Conservation (phyloP, 2,329 filamentous ascomycete genomes). For the Pseudocercospora cruenta region DNA sequence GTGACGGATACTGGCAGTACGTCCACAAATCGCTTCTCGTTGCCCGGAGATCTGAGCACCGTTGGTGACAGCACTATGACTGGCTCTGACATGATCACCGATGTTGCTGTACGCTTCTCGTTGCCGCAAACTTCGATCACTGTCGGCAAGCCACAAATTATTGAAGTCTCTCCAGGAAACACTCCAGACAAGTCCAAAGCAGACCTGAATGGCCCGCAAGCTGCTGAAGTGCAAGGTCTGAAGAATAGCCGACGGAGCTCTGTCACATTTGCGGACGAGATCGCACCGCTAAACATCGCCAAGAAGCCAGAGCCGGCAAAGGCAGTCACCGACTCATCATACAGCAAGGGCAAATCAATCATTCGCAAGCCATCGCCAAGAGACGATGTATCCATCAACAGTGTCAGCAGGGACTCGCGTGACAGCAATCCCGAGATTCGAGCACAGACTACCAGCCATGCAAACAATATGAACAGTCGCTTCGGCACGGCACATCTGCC, state of each 20-base stretch:
- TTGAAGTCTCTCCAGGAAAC: constrained; percentile 36
- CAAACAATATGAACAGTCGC: constrained; percentile 29
- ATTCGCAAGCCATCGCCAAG: constrained; percentile 34
- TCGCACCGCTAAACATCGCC: constrained; percentile 40
- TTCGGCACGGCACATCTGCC: constrained; percentile 44
- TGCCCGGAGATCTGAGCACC: constrained; percentile 39
- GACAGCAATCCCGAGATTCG: constrained; percentile 35
- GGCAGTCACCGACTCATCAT: constrained; percentile 22
- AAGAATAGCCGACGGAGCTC: constrained; percentile 30
- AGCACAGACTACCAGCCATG: constrained; percentile 25
- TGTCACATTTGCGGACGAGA: constrained; percentile 41
- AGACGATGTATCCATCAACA: constrained; percentile 27
- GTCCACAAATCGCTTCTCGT: constrained; percentile 35
- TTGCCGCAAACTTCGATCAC: constrained; percentile 42
- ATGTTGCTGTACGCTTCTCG: constrained; percentile 44
- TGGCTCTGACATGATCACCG: constrained; percentile 40
- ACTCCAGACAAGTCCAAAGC: constrained; percentile 34
- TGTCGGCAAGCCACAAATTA: constrained; percentile 40
- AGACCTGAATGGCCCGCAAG: constrained; percentile 25
- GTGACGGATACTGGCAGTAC: constrained; percentile 29
- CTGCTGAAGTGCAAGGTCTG: constrained; percentile 21
- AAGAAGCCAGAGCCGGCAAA: constrained; percentile 34
- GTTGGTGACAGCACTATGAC: constrained; percentile 37
- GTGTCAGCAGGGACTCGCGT: constrained; percentile 21
- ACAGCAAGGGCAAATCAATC: constrained; percentile 32